These are phyloP conservation scores for Omphalotus guepiniiformis DNA, from an alignment of 768 basidiomycete species.

Conservation along the genomic window DNA sequence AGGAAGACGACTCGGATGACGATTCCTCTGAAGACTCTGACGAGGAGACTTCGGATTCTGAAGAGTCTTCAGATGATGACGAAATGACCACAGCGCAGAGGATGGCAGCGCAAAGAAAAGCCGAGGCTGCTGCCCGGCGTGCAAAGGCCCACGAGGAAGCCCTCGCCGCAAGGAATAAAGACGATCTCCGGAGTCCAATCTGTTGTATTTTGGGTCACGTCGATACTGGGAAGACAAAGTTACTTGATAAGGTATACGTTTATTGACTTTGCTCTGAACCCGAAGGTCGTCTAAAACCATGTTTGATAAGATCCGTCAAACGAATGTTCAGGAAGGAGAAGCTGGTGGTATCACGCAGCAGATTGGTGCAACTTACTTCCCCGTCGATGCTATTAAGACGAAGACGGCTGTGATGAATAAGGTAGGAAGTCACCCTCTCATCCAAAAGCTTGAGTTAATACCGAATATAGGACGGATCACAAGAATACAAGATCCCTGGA, in stretches of 20 bases:
- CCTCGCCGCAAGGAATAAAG: slow-evolving; percentile 79
- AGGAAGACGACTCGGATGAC: slow-evolving; percentile 29
- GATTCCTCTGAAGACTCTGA: slow-evolving; percentile 48
- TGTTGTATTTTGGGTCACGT: slow-evolving; percentile 99
- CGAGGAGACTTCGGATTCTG: slow-evolving; percentile 44
- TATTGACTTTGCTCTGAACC: background rate
- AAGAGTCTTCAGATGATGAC: slow-evolving; percentile 49
- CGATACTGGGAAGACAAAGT: slow-evolving; percentile 98
- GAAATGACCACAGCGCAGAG: slow-evolving; percentile 67
- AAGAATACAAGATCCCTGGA: slow-evolving; percentile 97
- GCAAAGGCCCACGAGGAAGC: slow-evolving; percentile 82
- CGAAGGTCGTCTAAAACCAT: slow-evolving; percentile 3
- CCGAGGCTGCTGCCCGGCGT: slow-evolving; percentile 77
- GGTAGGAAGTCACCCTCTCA: slow-evolving; percentile 31
- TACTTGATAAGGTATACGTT: slow-evolving; percentile 82
- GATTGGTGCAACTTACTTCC: slow-evolving; percentile 99
- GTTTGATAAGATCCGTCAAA: slow-evolving; percentile 87
- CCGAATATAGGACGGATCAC: slow-evolving; percentile 54
- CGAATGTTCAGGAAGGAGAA: slow-evolving; percentile 98
- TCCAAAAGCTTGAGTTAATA: slow-evolving; percentile 1
- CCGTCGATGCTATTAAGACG: slow-evolving; percentile 86
- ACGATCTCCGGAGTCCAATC: slow-evolving; percentile 92
- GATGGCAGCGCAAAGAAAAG: slow-evolving; percentile 67
- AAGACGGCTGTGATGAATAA: slow-evolving; percentile 95
- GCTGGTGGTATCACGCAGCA: slow-evolving; percentile 99